Evolutionary conservation across 2,329 filamentous ascomycete genomes (phyloP).

Genomic region (Cordyceps tenuipes): DNA sequence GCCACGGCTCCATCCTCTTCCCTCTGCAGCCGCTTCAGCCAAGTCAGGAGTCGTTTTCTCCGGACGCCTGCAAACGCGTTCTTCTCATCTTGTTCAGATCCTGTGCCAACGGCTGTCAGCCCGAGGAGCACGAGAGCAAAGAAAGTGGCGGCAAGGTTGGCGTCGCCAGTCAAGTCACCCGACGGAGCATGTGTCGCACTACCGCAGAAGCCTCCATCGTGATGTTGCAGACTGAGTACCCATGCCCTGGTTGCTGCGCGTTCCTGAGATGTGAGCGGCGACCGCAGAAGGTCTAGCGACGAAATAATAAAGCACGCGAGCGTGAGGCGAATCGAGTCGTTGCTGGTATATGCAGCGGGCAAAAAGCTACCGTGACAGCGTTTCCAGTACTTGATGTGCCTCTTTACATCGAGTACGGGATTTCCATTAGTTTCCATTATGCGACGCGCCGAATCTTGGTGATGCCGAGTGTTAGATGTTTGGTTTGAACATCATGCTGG

Average conservation of each 20-base stretch:
- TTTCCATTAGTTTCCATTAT: slow-evolving; percentile 14
- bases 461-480: not conserved
- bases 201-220: slow-evolving; percentile 79
- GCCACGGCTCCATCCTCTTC: slow-evolving; percentile 77
- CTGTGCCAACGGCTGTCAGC: slow-evolving; percentile 30
- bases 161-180: slow-evolving; percentile 31
- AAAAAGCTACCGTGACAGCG: slow-evolving; percentile 77
- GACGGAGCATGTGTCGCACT: slow-evolving; percentile 56
- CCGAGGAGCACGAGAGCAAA: slow-evolving; percentile 75
- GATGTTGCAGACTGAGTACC: slow-evolving; percentile 82
- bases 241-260: slow-evolving; percentile 52
- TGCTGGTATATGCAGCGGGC: slow-evolving; percentile 74
- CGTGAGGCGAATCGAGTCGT: slow-evolving; percentile 84
- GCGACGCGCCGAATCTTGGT: not conserved
- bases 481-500: too few species aligned
- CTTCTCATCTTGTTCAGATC: slow-evolving; percentile 25
- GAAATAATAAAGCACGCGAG: slow-evolving; percentile 85
- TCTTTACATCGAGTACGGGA: slow-evolving; percentile 45
- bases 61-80: slow-evolving; percentile 55
- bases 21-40: slow-evolving; percentile 71
- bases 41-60: slow-evolving; percentile 57
- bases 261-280: slow-evolving; percentile 41
- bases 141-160: slow-evolving; percentile 80
- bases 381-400: slow-evolving; percentile 86
- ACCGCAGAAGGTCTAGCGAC: slow-evolving; percentile 71